Evolutionary conservation across 352 stramenopile genomes (phyloP).

Genomic region (Plasmopara muralis): DNA sequence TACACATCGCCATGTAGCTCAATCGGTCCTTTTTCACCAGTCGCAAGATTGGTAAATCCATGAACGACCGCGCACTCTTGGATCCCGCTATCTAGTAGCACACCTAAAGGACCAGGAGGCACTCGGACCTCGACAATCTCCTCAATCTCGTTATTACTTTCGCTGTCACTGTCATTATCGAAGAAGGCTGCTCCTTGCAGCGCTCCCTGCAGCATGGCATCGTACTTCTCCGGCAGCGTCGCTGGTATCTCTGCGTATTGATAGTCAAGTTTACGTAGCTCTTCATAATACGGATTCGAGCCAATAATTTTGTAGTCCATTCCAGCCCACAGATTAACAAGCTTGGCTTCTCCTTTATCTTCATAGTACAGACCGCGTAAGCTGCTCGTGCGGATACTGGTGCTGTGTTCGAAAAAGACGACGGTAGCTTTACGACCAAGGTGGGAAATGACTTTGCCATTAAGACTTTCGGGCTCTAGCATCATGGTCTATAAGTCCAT

Average conservation of each 20-base stretch:
- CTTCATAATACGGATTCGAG: slow-evolving; percentile 63
- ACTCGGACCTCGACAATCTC: slow-evolving; percentile 69
- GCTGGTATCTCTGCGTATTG: slow-evolving; percentile 60
- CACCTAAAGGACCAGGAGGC: slow-evolving; percentile 59
- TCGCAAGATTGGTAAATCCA: slow-evolving; percentile 65
- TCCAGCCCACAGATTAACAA: slow-evolving; percentile 77
- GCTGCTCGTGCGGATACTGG: slow-evolving; percentile 64
- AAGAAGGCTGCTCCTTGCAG: slow-evolving; percentile 73
- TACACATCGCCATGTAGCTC: slow-evolving; percentile 56
- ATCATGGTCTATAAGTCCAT: slow-evolving; percentile 4
- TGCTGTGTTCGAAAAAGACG: slow-evolving; percentile 77
- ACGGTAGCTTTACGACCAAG: slow-evolving; percentile 65
- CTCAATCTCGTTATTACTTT: slow-evolving; percentile 74
- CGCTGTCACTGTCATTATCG: slow-evolving; percentile 74
- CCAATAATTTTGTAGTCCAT: slow-evolving; percentile 81
- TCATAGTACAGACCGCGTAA: slow-evolving; percentile 76
- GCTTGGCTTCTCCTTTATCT: slow-evolving; percentile 60
- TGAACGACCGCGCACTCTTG: slow-evolving; percentile 75
- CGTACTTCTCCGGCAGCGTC: slow-evolving; percentile 35
- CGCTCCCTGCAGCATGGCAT: slow-evolving; percentile 60
- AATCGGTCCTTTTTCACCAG: slow-evolving; percentile 55
- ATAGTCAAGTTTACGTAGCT: slow-evolving; percentile 64
- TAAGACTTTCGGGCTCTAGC: slow-evolving; percentile 69
- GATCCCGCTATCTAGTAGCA: slow-evolving; percentile 73
- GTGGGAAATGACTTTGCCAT: slow-evolving; percentile 66